phyloP scores from a whole-genome alignment of 2,329 filamentous ascomycete genomes.

The Claviceps lovelessii region DNA sequence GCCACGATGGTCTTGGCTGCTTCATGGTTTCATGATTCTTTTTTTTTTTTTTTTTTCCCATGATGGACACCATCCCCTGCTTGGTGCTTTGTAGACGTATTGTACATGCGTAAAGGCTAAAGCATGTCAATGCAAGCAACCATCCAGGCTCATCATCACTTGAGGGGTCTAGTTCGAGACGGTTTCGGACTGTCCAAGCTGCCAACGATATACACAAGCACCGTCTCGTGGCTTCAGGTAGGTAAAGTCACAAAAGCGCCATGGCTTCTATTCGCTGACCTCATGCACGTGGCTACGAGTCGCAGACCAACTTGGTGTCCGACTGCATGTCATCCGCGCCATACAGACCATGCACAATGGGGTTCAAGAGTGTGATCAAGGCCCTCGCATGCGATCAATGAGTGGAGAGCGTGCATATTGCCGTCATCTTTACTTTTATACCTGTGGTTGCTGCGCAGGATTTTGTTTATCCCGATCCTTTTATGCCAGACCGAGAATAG shows the following conservation, averaged over 20 bases:
- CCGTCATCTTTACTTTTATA: background rate
- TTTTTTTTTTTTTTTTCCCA: background rate
- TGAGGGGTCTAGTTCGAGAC: background rate
- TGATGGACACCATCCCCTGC: background rate
- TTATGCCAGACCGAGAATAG: background rate
- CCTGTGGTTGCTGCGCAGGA: too few species aligned
- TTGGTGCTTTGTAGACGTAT: too few species aligned
- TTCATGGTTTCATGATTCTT: background rate
- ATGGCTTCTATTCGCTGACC: background rate
- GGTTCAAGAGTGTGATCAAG: background rate
- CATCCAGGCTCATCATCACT: too few species aligned
- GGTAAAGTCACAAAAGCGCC: background rate
- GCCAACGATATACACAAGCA: background rate
- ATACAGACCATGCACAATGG: too few species aligned
- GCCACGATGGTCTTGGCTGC: too few species aligned
- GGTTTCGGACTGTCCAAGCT: background rate
- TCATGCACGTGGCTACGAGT: background rate
- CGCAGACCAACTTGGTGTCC: too few species aligned
- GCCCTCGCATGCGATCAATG: background rate
- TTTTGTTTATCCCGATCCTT: background rate
- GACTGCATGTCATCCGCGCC: too few species aligned
- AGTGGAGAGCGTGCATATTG: background rate
- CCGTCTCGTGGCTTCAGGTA: background rate
- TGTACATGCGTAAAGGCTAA: too few species aligned
- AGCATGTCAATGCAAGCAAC: background rate